phyloP scores from a whole-genome alignment of 345 rosid genomes.

The Anastatica hierochuntica region DNA sequence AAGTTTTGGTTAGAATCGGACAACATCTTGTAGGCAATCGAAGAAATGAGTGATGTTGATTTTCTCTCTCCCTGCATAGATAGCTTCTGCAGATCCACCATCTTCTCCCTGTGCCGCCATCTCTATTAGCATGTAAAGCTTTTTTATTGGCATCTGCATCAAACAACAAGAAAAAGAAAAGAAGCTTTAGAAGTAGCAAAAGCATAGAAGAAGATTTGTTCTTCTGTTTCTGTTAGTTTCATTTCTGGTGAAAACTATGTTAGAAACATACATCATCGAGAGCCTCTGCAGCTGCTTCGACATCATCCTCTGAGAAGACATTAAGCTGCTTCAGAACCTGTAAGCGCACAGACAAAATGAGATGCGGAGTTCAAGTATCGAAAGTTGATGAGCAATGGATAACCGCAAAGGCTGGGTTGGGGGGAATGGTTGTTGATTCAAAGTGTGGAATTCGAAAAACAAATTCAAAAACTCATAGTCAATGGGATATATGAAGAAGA shows the following conservation, averaged over 20 bases:
- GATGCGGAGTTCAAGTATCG: neutral
- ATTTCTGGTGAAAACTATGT: too few relatives aligned
- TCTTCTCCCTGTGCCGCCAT: slow-evolving; percentile 94
- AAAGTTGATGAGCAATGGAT: neutral
- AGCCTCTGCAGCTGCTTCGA: slow-evolving; percentile 72
- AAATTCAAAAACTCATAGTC: too few relatives aligned
- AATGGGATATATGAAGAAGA: slow-evolving; percentile 3
- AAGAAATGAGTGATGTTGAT: slow-evolving; percentile 61
- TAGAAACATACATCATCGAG: slow-evolving; percentile 60
- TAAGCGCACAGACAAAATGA: neutral
- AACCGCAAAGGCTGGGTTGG: neutral
- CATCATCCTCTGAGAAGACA: slow-evolving; percentile 64
- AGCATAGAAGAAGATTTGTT: neutral
- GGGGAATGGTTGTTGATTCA: too few relatives aligned
- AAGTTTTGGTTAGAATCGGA: slow-evolving; percentile 35
- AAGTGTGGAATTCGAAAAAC: neutral
- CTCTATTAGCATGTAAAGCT: slow-evolving; percentile 77
- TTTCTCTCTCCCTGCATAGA: slow-evolving; percentile 60
- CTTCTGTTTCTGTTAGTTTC: too few relatives aligned
- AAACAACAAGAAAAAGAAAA: neutral
- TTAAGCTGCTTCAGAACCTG: slow-evolving; percentile 66
- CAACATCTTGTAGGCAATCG: slow-evolving; percentile 70
- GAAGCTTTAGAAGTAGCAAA: neutral
- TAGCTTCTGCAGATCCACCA: slow-evolving; percentile 72
- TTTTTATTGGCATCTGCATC: slow-evolving; percentile 47